phyloP scores from a whole-genome alignment of 371 early-diverging fungal genomes.

The Mortierella sp. region DNA sequence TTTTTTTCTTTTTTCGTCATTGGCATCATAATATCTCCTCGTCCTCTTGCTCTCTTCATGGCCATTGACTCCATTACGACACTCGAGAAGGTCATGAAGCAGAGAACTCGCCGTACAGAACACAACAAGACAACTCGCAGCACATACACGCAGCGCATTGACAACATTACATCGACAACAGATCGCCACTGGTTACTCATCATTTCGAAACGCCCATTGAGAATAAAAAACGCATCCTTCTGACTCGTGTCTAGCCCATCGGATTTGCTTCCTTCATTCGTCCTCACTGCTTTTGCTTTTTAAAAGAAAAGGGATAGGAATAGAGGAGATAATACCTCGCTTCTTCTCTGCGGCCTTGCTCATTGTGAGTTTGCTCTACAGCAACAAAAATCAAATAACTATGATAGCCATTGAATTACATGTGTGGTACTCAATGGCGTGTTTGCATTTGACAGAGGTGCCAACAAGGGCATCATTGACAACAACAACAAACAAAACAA shows the following conservation, averaged over 20 bases:
- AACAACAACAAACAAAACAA: not conserved
- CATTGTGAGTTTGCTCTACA: constrained; percentile 9
- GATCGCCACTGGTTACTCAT: not conserved
- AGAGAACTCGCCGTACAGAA: not conserved
- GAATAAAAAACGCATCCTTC: not conserved
- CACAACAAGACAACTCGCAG: not conserved
- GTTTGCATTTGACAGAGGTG: not conserved
- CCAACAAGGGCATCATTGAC: not conserved
- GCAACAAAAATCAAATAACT: not conserved
- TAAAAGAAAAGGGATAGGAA: not conserved
- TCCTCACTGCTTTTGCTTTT: not conserved
- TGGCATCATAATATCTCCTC: not conserved
- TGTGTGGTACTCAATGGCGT: not conserved
- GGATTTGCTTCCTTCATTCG: not conserved
- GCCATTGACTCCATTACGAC: constrained; percentile 10
- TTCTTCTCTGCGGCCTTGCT: not conserved
- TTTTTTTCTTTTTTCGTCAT: not conserved
- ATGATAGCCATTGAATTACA: not conserved
- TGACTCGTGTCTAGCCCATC: not conserved
- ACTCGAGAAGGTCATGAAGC: not conserved
- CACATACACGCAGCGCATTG: not conserved
- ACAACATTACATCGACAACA: constrained; percentile 3
- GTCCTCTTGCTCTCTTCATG: not conserved
- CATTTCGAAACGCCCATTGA: not conserved
- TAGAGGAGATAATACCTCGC: not conserved